Base-by-base conservation (phyloP, 2,329 filamentous ascomycete genomes). In the Ophiostoma quercus region DNA sequence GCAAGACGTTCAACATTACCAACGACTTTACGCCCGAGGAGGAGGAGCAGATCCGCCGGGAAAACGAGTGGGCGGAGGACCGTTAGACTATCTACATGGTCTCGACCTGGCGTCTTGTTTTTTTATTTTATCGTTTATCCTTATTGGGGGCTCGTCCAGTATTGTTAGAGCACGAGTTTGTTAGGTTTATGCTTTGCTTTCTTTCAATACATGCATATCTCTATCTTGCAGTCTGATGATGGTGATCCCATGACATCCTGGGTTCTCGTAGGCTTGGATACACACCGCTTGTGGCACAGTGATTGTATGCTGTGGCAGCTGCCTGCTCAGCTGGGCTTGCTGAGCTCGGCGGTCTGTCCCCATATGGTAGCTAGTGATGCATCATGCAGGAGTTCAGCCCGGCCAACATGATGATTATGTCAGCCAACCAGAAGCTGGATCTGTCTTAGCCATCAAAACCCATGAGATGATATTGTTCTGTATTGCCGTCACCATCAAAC, bases 1-100 rank as follows among this genome's bases (percentile, higher is more conserved):
- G 95, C 68, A 99, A 98, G 86, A 99, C 95, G 0, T 99, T 99
- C 85, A 99, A 99, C 83, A 99, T 99, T 77, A 95, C 96, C 77
- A 99, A 99, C 77, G 95, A 99, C 80, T 99, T 99, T 83, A 98
- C 95, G 0, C 92, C 94, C 2, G 95, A 99, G 81, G 95, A 99
- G 83, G 95, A 99, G 81, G 95, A 99, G 78, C 95, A 99, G 85
- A 99, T 95, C 74, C 90, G 92, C 70, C 88, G 92, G 3, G 92
- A 95, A 84, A 95, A 95, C 79, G 92, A 95, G 81, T 95, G 92
- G 92, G 92, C 92, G 65, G 92, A 95, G 84, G 92, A 95, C 75
- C 88, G 89, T 75, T 91, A 85, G 34, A 29, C 25, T 29, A 29
- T 29, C 25, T 29, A 29, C 25, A n/a, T n/a, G 25, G 25, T 29